phyloP scores from a whole-genome alignment of 2,329 filamentous ascomycete genomes.

The Aspergillus fumigatus region DNA sequence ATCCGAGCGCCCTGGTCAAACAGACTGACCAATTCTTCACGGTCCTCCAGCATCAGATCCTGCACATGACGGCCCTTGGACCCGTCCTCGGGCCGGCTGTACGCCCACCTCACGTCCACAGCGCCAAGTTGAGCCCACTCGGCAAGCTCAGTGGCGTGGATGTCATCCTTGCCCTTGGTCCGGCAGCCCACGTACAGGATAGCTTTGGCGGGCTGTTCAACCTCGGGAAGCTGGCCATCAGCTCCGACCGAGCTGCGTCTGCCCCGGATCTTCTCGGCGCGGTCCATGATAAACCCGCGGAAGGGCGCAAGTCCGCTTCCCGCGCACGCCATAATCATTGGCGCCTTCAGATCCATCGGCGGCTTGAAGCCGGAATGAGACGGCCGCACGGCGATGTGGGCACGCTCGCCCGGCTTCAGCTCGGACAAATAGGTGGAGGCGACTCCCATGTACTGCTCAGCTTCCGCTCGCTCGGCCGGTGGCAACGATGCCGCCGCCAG shows the following conservation, averaged over 20 bases:
- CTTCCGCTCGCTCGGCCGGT: slow-evolving; percentile 42
- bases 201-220: slow-evolving; percentile 25
- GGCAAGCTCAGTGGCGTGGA: slow-evolving; percentile 32
- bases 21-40: slow-evolving; percentile 41
- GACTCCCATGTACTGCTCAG: slow-evolving; percentile 52
- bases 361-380: slow-evolving; percentile 35
- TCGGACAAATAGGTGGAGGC: slow-evolving; percentile 57
- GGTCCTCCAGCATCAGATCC: slow-evolving; percentile 48
- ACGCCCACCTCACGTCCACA: slow-evolving; percentile 60
- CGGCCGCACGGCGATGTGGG: slow-evolving; percentile 33
- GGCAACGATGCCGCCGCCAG: slow-evolving; percentile 22
- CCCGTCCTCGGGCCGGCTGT: slow-evolving; percentile 46
- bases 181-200: slow-evolving; percentile 36
- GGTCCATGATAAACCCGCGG: slow-evolving; percentile 60
- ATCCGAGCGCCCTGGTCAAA: slow-evolving; percentile 51
- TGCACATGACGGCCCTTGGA: slow-evolving; percentile 52
- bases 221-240: slow-evolving; percentile 6
- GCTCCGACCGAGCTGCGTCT: slow-evolving; percentile 16
- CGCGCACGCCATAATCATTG: slow-evolving; percentile 38
- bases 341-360: slow-evolving; percentile 28
- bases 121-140: slow-evolving; percentile 60
- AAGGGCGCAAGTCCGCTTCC: slow-evolving; percentile 58
- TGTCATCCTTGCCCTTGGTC: slow-evolving; percentile 29
- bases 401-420: slow-evolving; percentile 28
- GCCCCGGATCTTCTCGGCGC: slow-evolving; percentile 40